These are phyloP conservation scores for Parvularia atlantis DNA, from an alignment of 78 protist genomes.

Conservation along the genomic window DNA sequence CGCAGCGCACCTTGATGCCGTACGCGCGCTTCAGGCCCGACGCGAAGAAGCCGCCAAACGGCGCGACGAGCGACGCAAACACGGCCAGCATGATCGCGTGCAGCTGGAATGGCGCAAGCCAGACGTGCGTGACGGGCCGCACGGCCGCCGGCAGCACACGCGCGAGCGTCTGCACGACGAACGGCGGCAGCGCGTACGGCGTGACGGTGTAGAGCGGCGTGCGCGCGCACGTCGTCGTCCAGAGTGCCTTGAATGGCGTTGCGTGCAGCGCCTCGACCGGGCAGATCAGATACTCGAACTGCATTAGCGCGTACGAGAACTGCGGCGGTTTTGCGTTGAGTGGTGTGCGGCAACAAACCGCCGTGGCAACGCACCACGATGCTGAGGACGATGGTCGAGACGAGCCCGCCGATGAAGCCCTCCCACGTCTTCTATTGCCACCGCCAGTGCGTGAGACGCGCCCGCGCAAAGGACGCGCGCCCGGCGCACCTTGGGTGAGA, in stretches of 20 bases:
- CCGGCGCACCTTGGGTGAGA: constrained; percentile 91
- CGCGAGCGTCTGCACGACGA: no score
- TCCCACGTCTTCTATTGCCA: constrained; percentile 96
- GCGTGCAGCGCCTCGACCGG: no score
- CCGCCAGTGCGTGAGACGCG: no score
- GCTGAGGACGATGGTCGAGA: not conserved
- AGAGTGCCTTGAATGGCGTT: no score
- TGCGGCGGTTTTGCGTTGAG: no score
- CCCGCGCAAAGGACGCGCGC: no score
- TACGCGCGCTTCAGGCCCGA: constrained; percentile 89
- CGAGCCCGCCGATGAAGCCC: no score
- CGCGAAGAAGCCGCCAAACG: constrained; percentile 96
- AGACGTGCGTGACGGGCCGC: no score
- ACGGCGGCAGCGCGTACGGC: constrained; percentile 3
- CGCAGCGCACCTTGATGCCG: constrained; percentile 53
- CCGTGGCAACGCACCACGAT: not conserved
- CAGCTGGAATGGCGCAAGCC: constrained; percentile 43
- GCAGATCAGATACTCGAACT: not conserved
- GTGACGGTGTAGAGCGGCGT: not conserved
- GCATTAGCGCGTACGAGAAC: not conserved
- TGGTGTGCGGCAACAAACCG: no score
- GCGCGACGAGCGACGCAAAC: constrained; percentile 85
- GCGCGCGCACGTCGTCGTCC: not conserved
- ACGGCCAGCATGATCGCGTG: constrained; percentile 68
- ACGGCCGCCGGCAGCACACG: no score